Evolutionary conservation across 2,329 filamentous ascomycete genomes (phyloP).

Genomic region (Fusarium clavum): DNA sequence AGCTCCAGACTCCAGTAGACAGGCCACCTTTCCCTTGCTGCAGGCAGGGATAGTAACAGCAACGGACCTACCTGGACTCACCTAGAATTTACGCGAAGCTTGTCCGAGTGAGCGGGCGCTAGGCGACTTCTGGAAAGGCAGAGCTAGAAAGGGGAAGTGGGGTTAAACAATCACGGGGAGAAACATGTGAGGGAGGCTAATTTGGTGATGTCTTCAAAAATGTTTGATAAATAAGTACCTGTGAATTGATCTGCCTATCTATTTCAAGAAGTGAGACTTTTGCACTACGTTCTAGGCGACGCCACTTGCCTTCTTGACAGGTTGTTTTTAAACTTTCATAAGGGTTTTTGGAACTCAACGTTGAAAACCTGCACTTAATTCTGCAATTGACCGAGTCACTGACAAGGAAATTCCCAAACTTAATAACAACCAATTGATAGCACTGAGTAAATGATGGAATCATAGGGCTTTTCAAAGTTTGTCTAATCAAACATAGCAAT

Average conservation of each 20-base stretch:
- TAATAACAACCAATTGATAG: neutral
- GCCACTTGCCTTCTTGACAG: neutral
- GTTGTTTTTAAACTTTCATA: neutral
- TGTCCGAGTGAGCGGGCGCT: conserved; percentile 38
- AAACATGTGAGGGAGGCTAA: conserved; percentile 36
- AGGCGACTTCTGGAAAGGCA: conserved; percentile 22
- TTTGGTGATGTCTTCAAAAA: conserved; percentile 4
- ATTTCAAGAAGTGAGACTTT: neutral
- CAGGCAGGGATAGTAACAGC: conserved; percentile 13
- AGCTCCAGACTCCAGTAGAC: neutral
- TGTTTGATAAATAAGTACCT: neutral
- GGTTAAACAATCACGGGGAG: conserved; percentile 38
- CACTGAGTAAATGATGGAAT: neutral
- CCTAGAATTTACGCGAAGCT: conserved; percentile 49
- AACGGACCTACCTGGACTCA: conserved; percentile 37
- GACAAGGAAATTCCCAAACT: neutral
- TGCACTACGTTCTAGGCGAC: neutral
- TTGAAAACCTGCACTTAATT: neutral
- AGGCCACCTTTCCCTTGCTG: conserved; percentile 40
- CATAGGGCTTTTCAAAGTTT: neutral
- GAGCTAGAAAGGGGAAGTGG: conserved; percentile 34
- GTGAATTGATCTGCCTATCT: neutral
- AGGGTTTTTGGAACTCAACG: neutral
- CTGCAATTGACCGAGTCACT: neutral
- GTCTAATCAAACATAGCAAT: neutral